These are phyloP conservation scores for Silybum marianum DNA, from an alignment of 129 eudicot genomes.

Conservation along the genomic window DNA sequence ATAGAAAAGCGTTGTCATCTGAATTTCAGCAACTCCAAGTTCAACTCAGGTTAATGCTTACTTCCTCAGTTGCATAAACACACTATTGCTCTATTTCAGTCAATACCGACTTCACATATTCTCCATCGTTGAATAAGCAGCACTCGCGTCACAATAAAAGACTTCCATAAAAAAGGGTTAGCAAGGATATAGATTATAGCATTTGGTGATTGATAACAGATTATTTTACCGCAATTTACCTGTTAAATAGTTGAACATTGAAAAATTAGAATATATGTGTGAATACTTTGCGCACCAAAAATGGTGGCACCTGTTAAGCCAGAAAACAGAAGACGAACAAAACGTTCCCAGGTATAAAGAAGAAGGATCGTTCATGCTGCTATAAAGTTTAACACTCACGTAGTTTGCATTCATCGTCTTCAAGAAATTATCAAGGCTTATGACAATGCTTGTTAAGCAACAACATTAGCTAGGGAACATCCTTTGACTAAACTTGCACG, in stretches of 20 bases:
- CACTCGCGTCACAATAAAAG: slow-evolving; percentile 94
- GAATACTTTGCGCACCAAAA: slow-evolving; percentile 77
- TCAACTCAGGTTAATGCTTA: slow-evolving; percentile 32
- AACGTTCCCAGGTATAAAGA: background rate
- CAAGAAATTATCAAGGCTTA: slow-evolving; percentile 76
- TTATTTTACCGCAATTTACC: slow-evolving; percentile 35
- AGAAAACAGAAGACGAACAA: background rate
- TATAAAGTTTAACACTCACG: slow-evolving; percentile 45
- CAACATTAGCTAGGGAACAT: slow-evolving; percentile 85
- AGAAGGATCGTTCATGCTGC: background rate
- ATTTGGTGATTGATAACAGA: background rate
- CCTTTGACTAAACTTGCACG: slow-evolving; percentile 94
- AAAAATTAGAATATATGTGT: slow-evolving; percentile 84
- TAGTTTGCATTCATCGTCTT: slow-evolving; percentile 80
- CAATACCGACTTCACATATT: slow-evolving; percentile 84
- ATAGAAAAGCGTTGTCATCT: background rate
- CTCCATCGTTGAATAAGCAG: slow-evolving; percentile 92
- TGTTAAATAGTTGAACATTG: slow-evolving; percentile 86
- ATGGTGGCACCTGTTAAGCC: slow-evolving; percentile 68
- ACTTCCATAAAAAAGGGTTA: slow-evolving; percentile 45
- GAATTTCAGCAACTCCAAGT: background rate
- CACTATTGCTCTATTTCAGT: slow-evolving; percentile 96
- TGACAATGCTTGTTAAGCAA: slow-evolving; percentile 89
- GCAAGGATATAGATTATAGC: background rate
- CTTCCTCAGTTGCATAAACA: slow-evolving; percentile 79